Evolutionary conservation across 768 basidiomycete species (phyloP).

Genomic region (Naganishia friedmannii): DNA sequence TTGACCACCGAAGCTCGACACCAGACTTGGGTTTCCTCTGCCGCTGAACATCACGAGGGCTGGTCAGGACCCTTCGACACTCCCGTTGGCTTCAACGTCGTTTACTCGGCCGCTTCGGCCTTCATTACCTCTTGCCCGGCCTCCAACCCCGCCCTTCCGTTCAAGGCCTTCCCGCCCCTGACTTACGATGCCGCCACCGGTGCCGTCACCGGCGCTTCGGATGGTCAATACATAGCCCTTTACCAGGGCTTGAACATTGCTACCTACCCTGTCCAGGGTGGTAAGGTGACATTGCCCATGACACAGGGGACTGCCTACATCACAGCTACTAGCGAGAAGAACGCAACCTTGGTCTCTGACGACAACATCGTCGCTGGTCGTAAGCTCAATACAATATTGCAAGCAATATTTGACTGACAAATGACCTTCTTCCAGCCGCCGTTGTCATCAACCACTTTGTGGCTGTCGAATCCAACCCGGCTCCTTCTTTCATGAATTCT

Average conservation of each 20-base stretch:
- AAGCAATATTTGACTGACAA: no score
- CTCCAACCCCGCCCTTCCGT: slow-evolving; percentile 58
- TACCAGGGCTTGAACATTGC: slow-evolving; percentile 56
- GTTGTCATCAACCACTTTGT: slow-evolving; percentile 38
- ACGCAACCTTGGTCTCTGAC: slow-evolving; percentile 53
- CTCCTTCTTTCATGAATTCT: slow-evolving; percentile 38
- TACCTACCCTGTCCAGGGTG: slow-evolving; percentile 53
- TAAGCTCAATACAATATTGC: slow-evolving; percentile 39
- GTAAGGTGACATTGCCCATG: slow-evolving; percentile 41
- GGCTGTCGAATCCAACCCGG: slow-evolving; percentile 41
- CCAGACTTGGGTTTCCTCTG: slow-evolving; percentile 61
- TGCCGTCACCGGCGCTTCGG: slow-evolving; percentile 14
- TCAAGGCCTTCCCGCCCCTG: slow-evolving; percentile 60
- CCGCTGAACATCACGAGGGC: slow-evolving; percentile 56
- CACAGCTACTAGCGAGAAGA: slow-evolving; percentile 55
- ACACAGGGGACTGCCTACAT: slow-evolving; percentile 59
- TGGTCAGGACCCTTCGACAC: slow-evolving; percentile 66
- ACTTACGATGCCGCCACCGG: slow-evolving; percentile 35
- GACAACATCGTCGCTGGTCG: slow-evolving; percentile 61
- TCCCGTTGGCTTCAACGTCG: slow-evolving; percentile 54
- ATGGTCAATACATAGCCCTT: slow-evolving; percentile 59
- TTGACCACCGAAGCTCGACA: slow-evolving; percentile 65
- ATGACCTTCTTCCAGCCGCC: slow-evolving; percentile 4
- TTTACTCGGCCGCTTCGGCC: slow-evolving; percentile 56
- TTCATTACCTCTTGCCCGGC: slow-evolving; percentile 62